Conservation (phyloP, 257 asterid species). For the Craterostigma plantagineum region DNA sequence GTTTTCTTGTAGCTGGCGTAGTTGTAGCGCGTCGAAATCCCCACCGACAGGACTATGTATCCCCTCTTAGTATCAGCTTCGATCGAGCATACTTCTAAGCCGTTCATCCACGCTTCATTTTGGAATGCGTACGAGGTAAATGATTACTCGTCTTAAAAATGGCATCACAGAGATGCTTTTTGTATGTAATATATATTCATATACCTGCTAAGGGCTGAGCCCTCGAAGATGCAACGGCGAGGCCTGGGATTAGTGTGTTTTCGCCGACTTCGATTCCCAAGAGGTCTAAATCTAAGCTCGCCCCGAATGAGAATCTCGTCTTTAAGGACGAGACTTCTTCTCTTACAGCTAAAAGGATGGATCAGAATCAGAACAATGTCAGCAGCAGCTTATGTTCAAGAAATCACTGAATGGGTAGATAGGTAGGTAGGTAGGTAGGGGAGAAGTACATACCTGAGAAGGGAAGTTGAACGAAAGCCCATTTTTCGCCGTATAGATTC, state of each 20-base stretch:
- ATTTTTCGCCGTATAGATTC: conserved; percentile 71
- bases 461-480: conserved; percentile 93
- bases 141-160: no score
- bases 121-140: background rate
- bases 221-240: conserved; percentile 79
- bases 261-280: conserved; percentile 74
- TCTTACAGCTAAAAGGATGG: conserved; percentile 43
- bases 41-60: conserved; percentile 50
- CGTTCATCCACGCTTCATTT: conserved; percentile 86
- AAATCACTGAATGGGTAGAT: no score
- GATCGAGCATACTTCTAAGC: conserved; percentile 68
- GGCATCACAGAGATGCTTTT: no score
- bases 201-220: conserved; percentile 85
- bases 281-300: conserved; percentile 79
- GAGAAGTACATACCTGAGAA: conserved; percentile 56
- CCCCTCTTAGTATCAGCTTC: conserved; percentile 58
- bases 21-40: conserved; percentile 62
- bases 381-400: no score
- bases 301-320: conserved; percentile 49
- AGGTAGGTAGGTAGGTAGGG: no score
- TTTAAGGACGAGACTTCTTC: conserved; percentile 55
- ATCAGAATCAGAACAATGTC: conserved; percentile 2
- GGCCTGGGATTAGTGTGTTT: conserved; percentile 66
- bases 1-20: conserved; percentile 78
- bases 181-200: no score